Conservation (phyloP, 768 basidiomycete genomes). For the Leccinum disarticulatum region DNA sequence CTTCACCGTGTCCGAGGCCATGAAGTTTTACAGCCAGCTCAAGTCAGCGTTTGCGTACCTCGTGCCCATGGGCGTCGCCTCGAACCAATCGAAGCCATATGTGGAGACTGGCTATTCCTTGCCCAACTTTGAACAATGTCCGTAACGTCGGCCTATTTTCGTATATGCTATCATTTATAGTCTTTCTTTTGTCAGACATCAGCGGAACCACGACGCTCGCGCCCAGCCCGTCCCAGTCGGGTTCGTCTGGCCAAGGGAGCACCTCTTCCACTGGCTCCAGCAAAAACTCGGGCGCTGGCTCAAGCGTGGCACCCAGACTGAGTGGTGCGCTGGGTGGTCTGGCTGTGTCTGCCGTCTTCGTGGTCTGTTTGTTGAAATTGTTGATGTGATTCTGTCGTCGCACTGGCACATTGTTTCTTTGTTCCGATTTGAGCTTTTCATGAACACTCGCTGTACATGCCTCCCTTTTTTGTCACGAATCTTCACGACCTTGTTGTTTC, state of each 20-base stretch:
- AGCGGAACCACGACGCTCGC: slow-evolving; percentile 26
- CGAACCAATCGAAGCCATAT: slow-evolving; percentile 54
- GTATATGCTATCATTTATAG: neutral
- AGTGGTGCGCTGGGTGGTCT: slow-evolving; percentile 11
- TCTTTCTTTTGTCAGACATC: slow-evolving; percentile 16
- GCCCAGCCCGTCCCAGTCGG: neutral
- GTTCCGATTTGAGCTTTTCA: too few species aligned
- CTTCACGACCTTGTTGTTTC: too few species aligned
- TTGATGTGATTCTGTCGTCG: slow-evolving; percentile 16
- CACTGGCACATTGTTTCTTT: neutral
- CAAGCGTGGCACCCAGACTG: slow-evolving; percentile 6
- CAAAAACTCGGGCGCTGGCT: neutral
- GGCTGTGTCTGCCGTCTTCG: slow-evolving; percentile 14
- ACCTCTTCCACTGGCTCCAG: slow-evolving; percentile 8
- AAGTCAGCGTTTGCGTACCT: slow-evolving; percentile 46
- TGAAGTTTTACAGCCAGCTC: slow-evolving; percentile 49
- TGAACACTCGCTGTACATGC: too few species aligned
- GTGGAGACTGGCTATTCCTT: slow-evolving; percentile 44
- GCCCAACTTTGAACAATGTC: slow-evolving; percentile 49
- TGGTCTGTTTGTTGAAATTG: slow-evolving; percentile 16
- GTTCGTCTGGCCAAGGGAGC: slow-evolving; percentile 1
- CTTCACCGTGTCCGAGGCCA: slow-evolving; percentile 59
- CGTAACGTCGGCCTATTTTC: neutral
- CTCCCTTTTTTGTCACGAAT: too few species aligned
- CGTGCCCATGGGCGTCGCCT: slow-evolving; percentile 52